Conservation (phyloP, 768 basidiomycete genomes). For the Trametes punicea region DNA sequence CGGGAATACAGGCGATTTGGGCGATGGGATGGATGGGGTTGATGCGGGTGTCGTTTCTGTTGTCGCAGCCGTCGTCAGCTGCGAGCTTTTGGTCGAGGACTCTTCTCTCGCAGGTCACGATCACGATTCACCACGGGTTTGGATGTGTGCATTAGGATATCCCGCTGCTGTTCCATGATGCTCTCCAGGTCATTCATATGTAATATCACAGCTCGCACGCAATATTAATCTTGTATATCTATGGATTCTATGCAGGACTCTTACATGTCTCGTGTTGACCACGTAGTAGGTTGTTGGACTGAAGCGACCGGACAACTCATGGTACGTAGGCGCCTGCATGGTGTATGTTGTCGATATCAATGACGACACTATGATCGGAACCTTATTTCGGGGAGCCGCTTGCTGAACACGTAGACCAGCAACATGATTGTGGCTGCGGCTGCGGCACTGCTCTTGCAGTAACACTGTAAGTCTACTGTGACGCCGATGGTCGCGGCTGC, state of each 20-base stretch:
- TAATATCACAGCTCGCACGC: slow-evolving; percentile 3
- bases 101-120: background rate
- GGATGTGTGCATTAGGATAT: slow-evolving; percentile 13
- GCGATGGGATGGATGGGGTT: slow-evolving; percentile 83
- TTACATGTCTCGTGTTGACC: too few relatives aligned
- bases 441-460: background rate
- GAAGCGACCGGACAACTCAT: too few relatives aligned
- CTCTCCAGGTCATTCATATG: slow-evolving; percentile 9
- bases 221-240: slow-evolving; percentile 6
- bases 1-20: slow-evolving; percentile 81
- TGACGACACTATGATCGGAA: too few relatives aligned
- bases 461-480: too few relatives aligned
- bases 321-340: too few relatives aligned
- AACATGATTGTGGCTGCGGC: too few relatives aligned
- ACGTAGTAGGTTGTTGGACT: too few relatives aligned
- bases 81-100: background rate
- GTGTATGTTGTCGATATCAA: too few relatives aligned
- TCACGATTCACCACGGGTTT: background rate
- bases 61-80: background rate
- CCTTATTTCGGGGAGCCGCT: too few relatives aligned
- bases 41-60: background rate
- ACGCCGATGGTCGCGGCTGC: too few relatives aligned
- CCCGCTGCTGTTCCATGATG: background rate
- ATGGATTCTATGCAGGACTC: background rate
- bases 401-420: too few relatives aligned